phyloP scores from a whole-genome alignment of 495 filamentous ascomycete species.

The Hyaloscypha finlandica region DNA sequence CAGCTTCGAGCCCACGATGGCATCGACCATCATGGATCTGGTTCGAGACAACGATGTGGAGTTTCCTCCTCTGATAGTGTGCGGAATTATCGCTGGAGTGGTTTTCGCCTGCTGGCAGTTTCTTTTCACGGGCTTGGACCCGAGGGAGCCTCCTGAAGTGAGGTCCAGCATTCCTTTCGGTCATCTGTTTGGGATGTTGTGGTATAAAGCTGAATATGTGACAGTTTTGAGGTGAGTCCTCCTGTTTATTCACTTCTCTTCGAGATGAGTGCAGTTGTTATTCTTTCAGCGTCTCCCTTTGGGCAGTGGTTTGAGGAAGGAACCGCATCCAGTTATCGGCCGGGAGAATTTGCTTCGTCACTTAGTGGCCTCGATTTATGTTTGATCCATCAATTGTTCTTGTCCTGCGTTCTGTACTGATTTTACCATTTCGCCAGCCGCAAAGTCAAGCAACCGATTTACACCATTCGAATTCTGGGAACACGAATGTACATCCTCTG shows the following conservation, averaged over 20 bases:
- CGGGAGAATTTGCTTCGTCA: too few species aligned
- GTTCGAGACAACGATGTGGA: background rate
- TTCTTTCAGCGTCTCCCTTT: background rate
- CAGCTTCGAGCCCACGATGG: background rate
- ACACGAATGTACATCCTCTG: conserved; percentile 15
- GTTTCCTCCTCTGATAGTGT: background rate
- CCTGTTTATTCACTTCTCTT: background rate
- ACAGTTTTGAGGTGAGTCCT: conserved; percentile 7
- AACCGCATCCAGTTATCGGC: too few species aligned
- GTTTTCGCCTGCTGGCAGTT: background rate
- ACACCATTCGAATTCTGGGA: conserved; percentile 6
- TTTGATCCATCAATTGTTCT: too few species aligned
- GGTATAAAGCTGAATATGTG: conserved; percentile 15
- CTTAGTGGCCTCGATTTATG: too few species aligned
- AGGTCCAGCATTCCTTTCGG: conserved; percentile 11
- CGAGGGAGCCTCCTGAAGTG: conserved; percentile 10
- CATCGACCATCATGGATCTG: background rate
- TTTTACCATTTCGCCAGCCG: background rate
- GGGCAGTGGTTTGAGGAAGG: too few species aligned
- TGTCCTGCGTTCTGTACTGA: too few species aligned
- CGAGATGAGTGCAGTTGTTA: background rate
- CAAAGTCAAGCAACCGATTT: conserved; percentile 2
- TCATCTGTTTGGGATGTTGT: conserved; percentile 13
- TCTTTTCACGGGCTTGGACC: background rate
- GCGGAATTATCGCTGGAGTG: background rate